Evolutionary conservation across 345 rosid species (phyloP), one percentile per base, ranked within the genome.

Genomic region (Citrus medica): DNA sequence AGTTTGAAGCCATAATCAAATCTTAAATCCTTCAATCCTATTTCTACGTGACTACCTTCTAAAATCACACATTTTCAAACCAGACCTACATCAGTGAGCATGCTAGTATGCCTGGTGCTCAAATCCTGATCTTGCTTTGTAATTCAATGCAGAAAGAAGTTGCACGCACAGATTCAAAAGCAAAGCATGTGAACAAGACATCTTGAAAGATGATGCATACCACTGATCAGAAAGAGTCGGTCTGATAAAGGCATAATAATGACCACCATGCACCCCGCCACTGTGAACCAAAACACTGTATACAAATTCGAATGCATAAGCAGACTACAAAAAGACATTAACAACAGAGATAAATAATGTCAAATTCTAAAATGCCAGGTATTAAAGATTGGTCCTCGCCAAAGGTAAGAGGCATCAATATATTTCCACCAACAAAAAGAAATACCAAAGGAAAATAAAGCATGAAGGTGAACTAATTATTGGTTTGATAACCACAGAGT

Each of bases 241-340:
- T 84, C 99, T 88, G 82, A 95, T 95, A 84, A 86, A 95, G n/a
- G 99, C 99, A 81, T 93, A 93, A 87, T 95, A 93, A 82, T 95
- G 99, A 71, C 99, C 99, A 79, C 97, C 97, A 83, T 93, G 97
- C 84, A 93, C 98, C 72, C 98, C 99, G 48, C 97, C 99, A 69
- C 98, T 95, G 78, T 95, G 99, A 84, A 95, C 99, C 73, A 95
- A 82, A 81, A 95, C 99, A 83, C 99, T 95, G 93, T 79, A 85
- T 82, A 79, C 65, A 87, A 85, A 75, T 73, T 67, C 74, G 62
- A 82, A 77, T 30, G 35, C 59, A 14, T 65, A 53, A 78, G 78
- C 25, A 76, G 78, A 61, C 25, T 24, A 37, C 65, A 67, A 13
- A 19, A 21, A 73, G 55, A n/a, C 51, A 73, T 58, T 7, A 71